Evolutionary conservation across 108 stramenopile species (phyloP).

Genomic region (Conticribra guillardii): DNA sequence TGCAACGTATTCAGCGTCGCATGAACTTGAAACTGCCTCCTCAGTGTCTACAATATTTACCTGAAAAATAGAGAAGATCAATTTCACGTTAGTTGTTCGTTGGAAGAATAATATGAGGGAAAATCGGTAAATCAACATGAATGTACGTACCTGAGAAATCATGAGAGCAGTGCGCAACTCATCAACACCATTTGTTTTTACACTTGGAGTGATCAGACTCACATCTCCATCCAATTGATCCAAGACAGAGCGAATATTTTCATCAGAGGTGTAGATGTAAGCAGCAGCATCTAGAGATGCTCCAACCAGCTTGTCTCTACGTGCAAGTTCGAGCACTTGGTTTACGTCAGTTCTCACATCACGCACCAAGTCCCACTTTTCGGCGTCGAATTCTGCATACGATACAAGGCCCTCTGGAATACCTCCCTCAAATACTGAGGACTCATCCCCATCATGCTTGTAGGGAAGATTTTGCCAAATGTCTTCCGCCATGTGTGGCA

Average conservation of each 20-base stretch:
- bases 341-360: slow-evolving; percentile 86
- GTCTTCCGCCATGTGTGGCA: slow-evolving; percentile 98
- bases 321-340: slow-evolving; percentile 80
- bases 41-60: slow-evolving; percentile 75
- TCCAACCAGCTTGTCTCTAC: slow-evolving; percentile 88
- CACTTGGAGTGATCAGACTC: slow-evolving; percentile 71
- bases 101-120: background rate
- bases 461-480: slow-evolving; percentile 94
- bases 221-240: slow-evolving; percentile 75
- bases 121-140: background rate
- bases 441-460: slow-evolving; percentile 49
- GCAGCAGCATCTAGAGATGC: slow-evolving; percentile 87
- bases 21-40: slow-evolving; percentile 51
- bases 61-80: background rate
- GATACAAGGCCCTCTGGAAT: slow-evolving; percentile 57
- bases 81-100: no score
- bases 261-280: slow-evolving; percentile 75
- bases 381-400: slow-evolving; percentile 61
- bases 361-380: slow-evolving; percentile 77
- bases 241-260: slow-evolving; percentile 53
- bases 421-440: slow-evolving; percentile 85
- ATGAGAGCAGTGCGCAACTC: slow-evolving; percentile 87
- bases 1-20: slow-evolving; percentile 70
- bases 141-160: slow-evolving; percentile 61
- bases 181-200: slow-evolving; percentile 90